Conservation (phyloP, 2,329 filamentous ascomycete genomes). For the Simplicillium sp. region DNA sequence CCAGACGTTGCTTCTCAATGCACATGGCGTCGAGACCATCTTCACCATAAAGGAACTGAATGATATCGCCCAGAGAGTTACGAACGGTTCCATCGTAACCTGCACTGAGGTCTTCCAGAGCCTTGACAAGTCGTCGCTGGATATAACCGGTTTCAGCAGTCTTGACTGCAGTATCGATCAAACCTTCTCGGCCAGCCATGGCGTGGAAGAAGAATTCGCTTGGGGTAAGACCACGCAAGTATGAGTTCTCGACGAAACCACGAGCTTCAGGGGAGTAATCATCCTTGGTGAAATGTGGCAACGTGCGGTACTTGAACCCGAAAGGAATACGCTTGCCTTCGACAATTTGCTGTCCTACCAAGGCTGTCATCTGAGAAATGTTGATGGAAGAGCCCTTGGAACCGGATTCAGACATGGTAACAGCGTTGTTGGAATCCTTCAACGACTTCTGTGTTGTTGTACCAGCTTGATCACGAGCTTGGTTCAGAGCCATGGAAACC, state of each 20-base stretch:
- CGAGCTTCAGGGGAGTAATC: constrained; percentile 96
- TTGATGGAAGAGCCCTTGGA: constrained; percentile 99
- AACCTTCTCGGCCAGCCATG: constrained; percentile 99
- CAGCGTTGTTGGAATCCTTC: constrained; percentile 93
- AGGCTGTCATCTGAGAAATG: constrained; percentile 97
- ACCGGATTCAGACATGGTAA: constrained; percentile 90
- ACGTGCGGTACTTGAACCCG: constrained; percentile 94
- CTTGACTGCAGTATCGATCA: constrained; percentile 99
- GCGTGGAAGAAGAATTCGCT: constrained; percentile 99
- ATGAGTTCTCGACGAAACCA: constrained; percentile 98
- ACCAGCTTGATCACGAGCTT: constrained; percentile 93
- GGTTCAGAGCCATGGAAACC: constrained; percentile 88
- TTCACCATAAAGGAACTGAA: constrained; percentile 96
- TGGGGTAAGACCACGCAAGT: constrained; percentile 88
- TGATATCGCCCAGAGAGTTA: constrained; percentile 91
- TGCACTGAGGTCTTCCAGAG: constrained; percentile 92
- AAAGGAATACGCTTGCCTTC: constrained; percentile 99
- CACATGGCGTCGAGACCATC: constrained; percentile 89
- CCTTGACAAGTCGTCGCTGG: constrained; percentile 95
- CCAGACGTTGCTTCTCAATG: constrained; percentile 88
- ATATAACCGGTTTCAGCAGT: constrained; percentile 99
- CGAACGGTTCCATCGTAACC: constrained; percentile 96
- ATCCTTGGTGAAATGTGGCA: constrained; percentile 98
- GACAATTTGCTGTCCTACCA: constrained; percentile 96
- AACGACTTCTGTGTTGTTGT: constrained; percentile 83